Evolutionary conservation across 495 filamentous ascomycete species (phyloP).

Genomic region (Daldinia decipiens): DNA sequence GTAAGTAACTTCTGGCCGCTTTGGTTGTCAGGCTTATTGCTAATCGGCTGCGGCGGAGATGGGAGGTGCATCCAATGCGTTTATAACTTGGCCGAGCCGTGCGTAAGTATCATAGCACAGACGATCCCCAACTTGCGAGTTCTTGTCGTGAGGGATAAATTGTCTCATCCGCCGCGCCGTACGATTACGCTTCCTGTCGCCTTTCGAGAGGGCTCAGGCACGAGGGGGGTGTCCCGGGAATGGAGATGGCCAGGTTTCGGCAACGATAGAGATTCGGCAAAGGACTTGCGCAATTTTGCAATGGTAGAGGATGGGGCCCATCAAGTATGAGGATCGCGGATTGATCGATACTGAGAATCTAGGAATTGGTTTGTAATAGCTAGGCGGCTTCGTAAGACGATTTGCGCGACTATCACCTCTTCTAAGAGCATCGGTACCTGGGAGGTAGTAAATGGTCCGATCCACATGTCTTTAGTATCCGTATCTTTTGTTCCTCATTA

Average conservation of each 20-base stretch:
- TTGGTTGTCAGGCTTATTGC: not conserved
- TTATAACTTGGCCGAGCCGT: constrained; percentile 26
- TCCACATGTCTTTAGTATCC: too few relatives aligned
- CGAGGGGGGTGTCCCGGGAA: constrained; percentile 10
- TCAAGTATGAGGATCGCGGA: not conserved
- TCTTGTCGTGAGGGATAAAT: constrained; percentile 9
- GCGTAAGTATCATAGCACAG: constrained; percentile 23
- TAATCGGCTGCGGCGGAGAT: constrained; percentile 4
- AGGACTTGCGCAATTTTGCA: constrained; percentile 25
- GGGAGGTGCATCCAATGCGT: constrained; percentile 29
- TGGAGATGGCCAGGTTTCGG: constrained; percentile 9
- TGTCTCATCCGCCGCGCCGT: not conserved
- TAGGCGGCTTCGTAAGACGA: too few relatives aligned
- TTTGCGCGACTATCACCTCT: too few relatives aligned
- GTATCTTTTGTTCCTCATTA: too few relatives aligned
- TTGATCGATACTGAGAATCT: too few relatives aligned
- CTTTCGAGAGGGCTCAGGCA: constrained; percentile 19
- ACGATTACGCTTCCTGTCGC: not conserved
- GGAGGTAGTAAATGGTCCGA: too few relatives aligned
- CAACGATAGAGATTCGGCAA: constrained; percentile 17
- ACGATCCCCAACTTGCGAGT: constrained; percentile 25
- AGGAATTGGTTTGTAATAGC: too few relatives aligned
- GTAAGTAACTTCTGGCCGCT: not conserved
- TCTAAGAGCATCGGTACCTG: too few relatives aligned
- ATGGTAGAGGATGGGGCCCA: not conserved